Percentiles rank a stretch among this genome's conserved stretches.
Conservation (phyloP, 2,329 filamentous ascomycete genomes). For the Beauveria medogensis region DNA sequence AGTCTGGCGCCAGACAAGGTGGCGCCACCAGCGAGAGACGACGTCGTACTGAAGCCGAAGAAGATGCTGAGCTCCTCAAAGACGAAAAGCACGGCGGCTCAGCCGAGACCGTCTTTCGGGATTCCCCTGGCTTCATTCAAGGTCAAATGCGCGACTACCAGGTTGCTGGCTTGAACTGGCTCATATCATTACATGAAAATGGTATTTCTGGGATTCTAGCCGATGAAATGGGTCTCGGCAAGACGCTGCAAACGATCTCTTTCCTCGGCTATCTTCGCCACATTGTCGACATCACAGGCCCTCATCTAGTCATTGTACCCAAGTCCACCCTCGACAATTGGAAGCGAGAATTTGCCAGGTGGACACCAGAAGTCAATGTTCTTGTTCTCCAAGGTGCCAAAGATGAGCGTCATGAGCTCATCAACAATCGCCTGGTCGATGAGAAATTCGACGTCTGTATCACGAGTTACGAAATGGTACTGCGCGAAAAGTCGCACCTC, state of each 20-base stretch:
- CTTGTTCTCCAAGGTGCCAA: slow-evolving; percentile 91
- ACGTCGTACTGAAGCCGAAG: slow-evolving; percentile 90
- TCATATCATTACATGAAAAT: slow-evolving; percentile 95
- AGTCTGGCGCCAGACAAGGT: slow-evolving; percentile 69
- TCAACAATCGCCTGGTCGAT: slow-evolving; percentile 83
- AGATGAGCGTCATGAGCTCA: slow-evolving; percentile 80
- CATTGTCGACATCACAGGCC: slow-evolving; percentile 79
- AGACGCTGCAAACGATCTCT: slow-evolving; percentile 94
- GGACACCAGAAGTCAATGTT: slow-evolving; percentile 94
- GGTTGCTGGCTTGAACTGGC: slow-evolving; percentile 90
- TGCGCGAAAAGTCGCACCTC: slow-evolving; percentile 86
- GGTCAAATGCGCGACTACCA: slow-evolving; percentile 95
- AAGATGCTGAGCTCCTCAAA: slow-evolving; percentile 80
- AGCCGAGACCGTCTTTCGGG: slow-evolving; percentile 84
- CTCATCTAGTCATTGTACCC: slow-evolving; percentile 84
- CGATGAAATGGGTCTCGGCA: slow-evolving; percentile 97
- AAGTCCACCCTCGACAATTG: slow-evolving; percentile 98
- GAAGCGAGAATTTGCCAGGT: slow-evolving; percentile 87
- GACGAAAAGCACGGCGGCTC: slow-evolving; percentile 85
- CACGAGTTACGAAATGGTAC: slow-evolving; percentile 98
- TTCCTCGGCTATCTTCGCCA: slow-evolving; percentile 93
- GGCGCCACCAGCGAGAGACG: slow-evolving; percentile 71
- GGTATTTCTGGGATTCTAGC: slow-evolving; percentile 97
- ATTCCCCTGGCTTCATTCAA: slow-evolving; percentile 84
- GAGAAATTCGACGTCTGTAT: slow-evolving; percentile 97